Evolutionary conservation across 2,329 filamentous ascomycete genomes (phyloP).

Genomic region (Sporothrix globosa): DNA sequence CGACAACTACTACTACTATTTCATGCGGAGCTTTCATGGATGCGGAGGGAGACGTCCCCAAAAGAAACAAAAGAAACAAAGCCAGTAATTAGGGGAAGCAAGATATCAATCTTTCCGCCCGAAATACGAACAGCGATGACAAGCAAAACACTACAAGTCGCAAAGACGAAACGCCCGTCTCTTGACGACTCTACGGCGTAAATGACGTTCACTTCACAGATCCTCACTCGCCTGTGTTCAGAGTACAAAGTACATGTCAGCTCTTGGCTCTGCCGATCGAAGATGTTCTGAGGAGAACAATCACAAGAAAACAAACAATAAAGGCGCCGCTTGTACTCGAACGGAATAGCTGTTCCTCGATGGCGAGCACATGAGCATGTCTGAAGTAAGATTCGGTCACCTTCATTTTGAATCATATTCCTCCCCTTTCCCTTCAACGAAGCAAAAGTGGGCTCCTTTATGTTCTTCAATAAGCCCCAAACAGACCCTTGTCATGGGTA

Average conservation of each 20-base stretch:
- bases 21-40: constrained; percentile 1
- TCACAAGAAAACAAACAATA: background rate
- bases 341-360: constrained; percentile 16
- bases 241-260: background rate
- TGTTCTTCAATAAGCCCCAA: constrained; percentile 17
- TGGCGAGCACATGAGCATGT: background rate
- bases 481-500: constrained; percentile 22
- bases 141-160: background rate
- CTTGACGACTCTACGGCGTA: background rate
- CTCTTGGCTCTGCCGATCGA: background rate
- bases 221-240: no score
- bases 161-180: constrained; percentile 20
- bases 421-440: background rate
- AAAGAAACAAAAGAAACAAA: background rate
- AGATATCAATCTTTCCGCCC: background rate
- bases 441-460: background rate
- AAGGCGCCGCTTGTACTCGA: constrained; percentile 1
- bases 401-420: no score
- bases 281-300: background rate
- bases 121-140: background rate
- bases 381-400: no score
- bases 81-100: background rate
- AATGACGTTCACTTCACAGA: background rate
- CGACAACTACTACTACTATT: background rate
- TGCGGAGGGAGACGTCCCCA: background rate